phyloP scores from a whole-genome alignment of 1,284 basidiomycete genomes.

The Fomitiporia mediterranea region DNA sequence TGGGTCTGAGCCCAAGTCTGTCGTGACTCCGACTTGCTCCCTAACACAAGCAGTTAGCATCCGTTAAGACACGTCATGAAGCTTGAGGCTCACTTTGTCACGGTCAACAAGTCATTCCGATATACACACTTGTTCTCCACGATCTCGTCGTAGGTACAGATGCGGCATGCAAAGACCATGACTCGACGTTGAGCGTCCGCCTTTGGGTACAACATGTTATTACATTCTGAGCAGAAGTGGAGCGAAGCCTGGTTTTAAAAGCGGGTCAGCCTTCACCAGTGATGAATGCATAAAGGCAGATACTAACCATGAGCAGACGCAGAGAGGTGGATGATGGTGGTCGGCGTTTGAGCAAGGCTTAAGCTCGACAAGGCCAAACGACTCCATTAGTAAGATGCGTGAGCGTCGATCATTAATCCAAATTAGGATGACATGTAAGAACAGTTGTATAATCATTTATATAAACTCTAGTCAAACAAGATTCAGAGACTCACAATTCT shows the following conservation, averaged over 20 bases:
- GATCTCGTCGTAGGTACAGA: slow-evolving; percentile 86
- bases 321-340: too few relatives aligned
- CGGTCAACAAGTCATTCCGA: slow-evolving; percentile 88
- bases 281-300: too few relatives aligned
- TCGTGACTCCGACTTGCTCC: slow-evolving; percentile 90
- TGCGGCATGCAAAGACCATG: slow-evolving; percentile 91
- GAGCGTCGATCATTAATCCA: too few relatives aligned
- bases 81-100: slow-evolving; percentile 72
- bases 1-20: slow-evolving; percentile 86
- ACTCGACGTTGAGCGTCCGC: slow-evolving; percentile 83
- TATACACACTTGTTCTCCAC: slow-evolving; percentile 89
- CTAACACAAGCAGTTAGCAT: slow-evolving; percentile 37
- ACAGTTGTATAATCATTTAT: too few relatives aligned
- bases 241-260: slow-evolving; percentile 56
- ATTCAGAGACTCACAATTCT: too few relatives aligned
- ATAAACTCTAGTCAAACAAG: too few relatives aligned
- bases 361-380: too few relatives aligned
- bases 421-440: too few relatives aligned
- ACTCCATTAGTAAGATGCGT: too few relatives aligned
- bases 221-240: slow-evolving; percentile 88
- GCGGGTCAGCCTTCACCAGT: neutral
- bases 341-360: too few relatives aligned
- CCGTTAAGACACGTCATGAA: neutral
- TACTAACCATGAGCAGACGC: too few relatives aligned
- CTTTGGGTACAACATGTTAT: slow-evolving; percentile 92